Conservation (phyloP, 805 yeast genomes). For the Suhomyces xylopsoci region DNA sequence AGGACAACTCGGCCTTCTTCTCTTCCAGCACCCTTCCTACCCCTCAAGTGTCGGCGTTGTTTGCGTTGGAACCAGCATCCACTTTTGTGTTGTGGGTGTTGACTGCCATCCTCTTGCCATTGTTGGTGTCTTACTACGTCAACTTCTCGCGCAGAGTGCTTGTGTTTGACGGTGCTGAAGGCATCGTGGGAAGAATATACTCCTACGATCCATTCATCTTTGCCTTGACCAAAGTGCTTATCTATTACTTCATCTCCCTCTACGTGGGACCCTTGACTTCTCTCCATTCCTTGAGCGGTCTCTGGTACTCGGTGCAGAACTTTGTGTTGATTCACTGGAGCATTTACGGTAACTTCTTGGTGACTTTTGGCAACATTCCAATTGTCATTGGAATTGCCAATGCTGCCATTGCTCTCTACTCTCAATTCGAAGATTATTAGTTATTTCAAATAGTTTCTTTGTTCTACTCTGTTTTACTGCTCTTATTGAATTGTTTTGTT, state of each 20-base stretch:
- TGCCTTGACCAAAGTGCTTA: constrained; percentile 42
- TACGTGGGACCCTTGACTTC: constrained; percentile 28
- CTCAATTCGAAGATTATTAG: constrained; percentile 46
- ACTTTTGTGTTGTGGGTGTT: constrained; percentile 43
- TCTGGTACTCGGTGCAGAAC: constrained; percentile 26
- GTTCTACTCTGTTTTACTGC: background rate
- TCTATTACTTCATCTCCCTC: constrained; percentile 38
- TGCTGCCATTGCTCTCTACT: constrained; percentile 48
- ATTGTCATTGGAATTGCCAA: constrained; percentile 46
- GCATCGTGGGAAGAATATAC: constrained; percentile 33
- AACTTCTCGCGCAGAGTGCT: constrained; percentile 46
- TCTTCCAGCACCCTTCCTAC: constrained; percentile 20
- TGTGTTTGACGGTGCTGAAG: constrained; percentile 32
- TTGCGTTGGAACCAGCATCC: constrained; percentile 18
- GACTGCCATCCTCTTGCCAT: constrained; percentile 41
- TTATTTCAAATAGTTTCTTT: background rate
- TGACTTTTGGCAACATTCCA: constrained; percentile 46
- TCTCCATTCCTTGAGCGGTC: constrained; percentile 23
- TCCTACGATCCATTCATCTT: constrained; percentile 51
- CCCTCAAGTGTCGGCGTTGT: constrained; percentile 37
- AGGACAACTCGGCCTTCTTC: constrained; percentile 28
- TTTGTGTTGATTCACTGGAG: constrained; percentile 36
- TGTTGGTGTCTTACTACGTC: constrained; percentile 45
- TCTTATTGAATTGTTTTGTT: background rate
- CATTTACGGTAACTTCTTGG: constrained; percentile 33